A percentile compares a stretch with the other conserved stretches of the same genome.
Conservation (phyloP, 2,329 filamentous ascomycete species). For the Aspergillus calidoustus region DNA sequence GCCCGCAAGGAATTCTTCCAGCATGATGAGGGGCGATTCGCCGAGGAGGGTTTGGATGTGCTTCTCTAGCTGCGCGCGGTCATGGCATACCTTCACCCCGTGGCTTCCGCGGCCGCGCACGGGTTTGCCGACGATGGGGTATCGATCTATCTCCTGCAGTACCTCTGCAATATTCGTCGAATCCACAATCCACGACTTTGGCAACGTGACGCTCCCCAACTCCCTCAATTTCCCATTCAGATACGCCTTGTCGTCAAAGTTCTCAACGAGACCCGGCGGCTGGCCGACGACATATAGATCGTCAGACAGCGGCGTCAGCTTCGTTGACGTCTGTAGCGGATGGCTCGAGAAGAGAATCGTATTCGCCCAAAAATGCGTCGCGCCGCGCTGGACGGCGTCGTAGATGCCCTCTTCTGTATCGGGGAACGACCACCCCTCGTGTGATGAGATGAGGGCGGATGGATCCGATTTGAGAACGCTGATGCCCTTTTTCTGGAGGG, state of each 20-base stretch:
- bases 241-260: slow-evolving; percentile 57
- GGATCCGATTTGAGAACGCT: slow-evolving; percentile 38
- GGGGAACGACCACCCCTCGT: slow-evolving; percentile 49
- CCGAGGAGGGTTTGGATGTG: slow-evolving; percentile 44
- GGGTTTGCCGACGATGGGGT: slow-evolving; percentile 55
- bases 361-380: slow-evolving; percentile 57
- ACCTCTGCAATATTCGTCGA: slow-evolving; percentile 15
- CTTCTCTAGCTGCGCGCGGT: slow-evolving; percentile 31
- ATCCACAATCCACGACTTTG: slow-evolving; percentile 42
- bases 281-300: slow-evolving; percentile 51
- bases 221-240: slow-evolving; percentile 51
- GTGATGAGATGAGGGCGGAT: slow-evolving; percentile 34
- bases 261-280: slow-evolving; percentile 52
- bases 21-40: slow-evolving; percentile 46
- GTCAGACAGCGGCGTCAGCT: slow-evolving; percentile 36
- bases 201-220: slow-evolving; percentile 46
- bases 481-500: slow-evolving; percentile 37
- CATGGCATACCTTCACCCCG: slow-evolving; percentile 54
- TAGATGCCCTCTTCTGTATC: slow-evolving; percentile 51
- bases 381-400: slow-evolving; percentile 44
- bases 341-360: slow-evolving; percentile 56
- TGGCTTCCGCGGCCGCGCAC: slow-evolving; percentile 55
- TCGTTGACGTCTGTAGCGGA: slow-evolving; percentile 50
- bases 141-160: slow-evolving; percentile 27
- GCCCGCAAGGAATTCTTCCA: slow-evolving; percentile 55